Evolutionary conservation across 805 yeast species (phyloP).

Genomic region (Schwanniomyces occidentalis): DNA sequence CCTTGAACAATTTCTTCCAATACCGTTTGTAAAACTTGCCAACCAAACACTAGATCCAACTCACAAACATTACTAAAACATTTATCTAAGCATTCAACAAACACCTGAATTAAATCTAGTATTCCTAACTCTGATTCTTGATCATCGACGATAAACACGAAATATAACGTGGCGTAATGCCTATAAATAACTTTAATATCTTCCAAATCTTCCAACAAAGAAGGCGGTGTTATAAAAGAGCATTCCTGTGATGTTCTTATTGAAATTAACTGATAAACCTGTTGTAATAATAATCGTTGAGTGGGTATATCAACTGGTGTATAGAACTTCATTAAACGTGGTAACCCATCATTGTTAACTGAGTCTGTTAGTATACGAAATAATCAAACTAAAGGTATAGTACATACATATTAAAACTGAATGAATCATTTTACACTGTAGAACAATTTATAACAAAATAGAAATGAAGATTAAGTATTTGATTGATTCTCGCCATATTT

Average conservation of each 20-base stretch:
- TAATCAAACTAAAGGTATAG: no score
- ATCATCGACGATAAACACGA: slow-evolving; percentile 93
- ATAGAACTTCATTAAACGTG: slow-evolving; percentile 87
- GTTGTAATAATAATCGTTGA: slow-evolving; percentile 76
- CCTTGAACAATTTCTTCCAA: slow-evolving; percentile 93
- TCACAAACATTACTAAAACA: slow-evolving; percentile 96
- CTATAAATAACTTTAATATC: slow-evolving; percentile 88
- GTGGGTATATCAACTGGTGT: slow-evolving; percentile 86
- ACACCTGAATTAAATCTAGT: slow-evolving; percentile 90
- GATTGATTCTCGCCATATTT: no score
- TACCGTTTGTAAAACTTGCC: slow-evolving; percentile 94
- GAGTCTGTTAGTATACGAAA: slow-evolving; percentile 24
- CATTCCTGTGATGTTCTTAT: slow-evolving; percentile 75
- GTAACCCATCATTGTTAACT: slow-evolving; percentile 90
- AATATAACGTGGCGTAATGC: slow-evolving; percentile 93
- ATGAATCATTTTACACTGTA: slow-evolving; percentile 63
- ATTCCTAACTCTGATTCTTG: slow-evolving; percentile 95
- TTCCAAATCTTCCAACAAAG: slow-evolving; percentile 65
- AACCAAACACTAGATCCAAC: slow-evolving; percentile 94
- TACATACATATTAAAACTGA: slow-evolving; percentile 72
- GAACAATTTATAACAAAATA: background rate
- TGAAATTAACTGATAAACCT: slow-evolving; percentile 76
- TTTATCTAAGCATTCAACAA: slow-evolving; percentile 90
- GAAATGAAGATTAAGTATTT: no score
- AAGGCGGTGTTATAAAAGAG: slow-evolving; percentile 88